These are phyloP conservation scores for Draba incana DNA, from an alignment of 345 rosid species.

Conservation along the genomic window DNA sequence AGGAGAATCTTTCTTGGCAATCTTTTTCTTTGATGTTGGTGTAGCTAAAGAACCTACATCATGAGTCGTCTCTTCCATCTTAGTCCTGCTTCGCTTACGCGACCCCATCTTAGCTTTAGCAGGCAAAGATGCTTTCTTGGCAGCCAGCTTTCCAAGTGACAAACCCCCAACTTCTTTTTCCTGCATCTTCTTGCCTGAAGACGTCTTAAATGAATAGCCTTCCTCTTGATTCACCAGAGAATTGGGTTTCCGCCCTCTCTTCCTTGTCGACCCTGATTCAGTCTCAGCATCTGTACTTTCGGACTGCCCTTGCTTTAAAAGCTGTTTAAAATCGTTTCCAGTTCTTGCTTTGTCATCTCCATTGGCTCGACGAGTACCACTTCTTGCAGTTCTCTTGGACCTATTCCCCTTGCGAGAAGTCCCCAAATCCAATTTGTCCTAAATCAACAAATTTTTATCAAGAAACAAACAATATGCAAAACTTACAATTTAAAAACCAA, in stretches of 20 bases:
- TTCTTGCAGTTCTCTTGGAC: conserved; percentile 31
- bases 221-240: conserved; percentile 69
- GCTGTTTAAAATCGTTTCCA: conserved; percentile 27
- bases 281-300: conserved; percentile 47
- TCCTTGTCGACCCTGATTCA: conserved; percentile 42
- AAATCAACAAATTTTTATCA: conserved; percentile 34
- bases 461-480: conserved; percentile 10
- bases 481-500: neutral
- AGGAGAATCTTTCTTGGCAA: conserved; percentile 32
- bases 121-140: conserved; percentile 44
- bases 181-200: conserved; percentile 41
- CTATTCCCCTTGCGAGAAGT: conserved; percentile 27
- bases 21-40: conserved; percentile 24
- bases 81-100: conserved; percentile 43
- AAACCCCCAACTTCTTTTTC: conserved; percentile 38
- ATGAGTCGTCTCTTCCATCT: conserved; percentile 42
- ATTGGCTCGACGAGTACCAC: conserved; percentile 13
- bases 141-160: conserved; percentile 37
- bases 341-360: conserved; percentile 22
- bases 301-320: conserved; percentile 35
- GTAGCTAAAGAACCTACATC: conserved; percentile 40
- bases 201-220: conserved; percentile 46
- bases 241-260: conserved; percentile 68
- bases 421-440: conserved; percentile 29
- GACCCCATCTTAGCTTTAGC: conserved; percentile 33